Evolutionary conservation across 2,329 filamentous ascomycete species (phyloP).

Genomic region (Leptographium wingfieldii): DNA sequence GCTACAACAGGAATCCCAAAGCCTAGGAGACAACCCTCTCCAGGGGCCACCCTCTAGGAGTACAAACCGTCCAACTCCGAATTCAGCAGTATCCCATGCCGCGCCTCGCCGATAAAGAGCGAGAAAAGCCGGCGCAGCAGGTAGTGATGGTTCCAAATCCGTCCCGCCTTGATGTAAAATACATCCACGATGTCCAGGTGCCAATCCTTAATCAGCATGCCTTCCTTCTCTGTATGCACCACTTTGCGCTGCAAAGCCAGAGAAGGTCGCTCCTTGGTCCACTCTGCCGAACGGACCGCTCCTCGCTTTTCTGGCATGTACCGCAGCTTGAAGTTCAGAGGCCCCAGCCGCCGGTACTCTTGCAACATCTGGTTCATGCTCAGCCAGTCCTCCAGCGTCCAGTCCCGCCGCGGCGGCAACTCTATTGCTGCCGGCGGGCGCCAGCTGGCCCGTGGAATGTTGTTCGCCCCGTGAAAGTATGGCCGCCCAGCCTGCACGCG

Average conservation of each 20-base stretch:
- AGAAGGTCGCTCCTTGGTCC: not conserved
- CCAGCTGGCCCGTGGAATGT: slow-evolving; percentile 7
- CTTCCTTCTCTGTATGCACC: slow-evolving; percentile 32
- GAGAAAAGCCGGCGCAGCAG: slow-evolving; percentile 42
- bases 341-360: slow-evolving; percentile 31
- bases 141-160: slow-evolving; percentile 32
- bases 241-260: slow-evolving; percentile 32
- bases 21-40: too few species aligned
- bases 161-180: slow-evolving; percentile 33
- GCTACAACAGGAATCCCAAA: not conserved
- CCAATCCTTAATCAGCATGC: slow-evolving; percentile 39
- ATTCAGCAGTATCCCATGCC: slow-evolving; percentile 14
- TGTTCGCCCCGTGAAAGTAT: not conserved
- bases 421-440: not conserved
- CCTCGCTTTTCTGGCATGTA: slow-evolving; percentile 15
- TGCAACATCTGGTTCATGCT: slow-evolving; percentile 39
- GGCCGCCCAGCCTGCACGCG: not conserved
- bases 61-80: not conserved
- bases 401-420: slow-evolving; percentile 6
- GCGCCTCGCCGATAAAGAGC: slow-evolving; percentile 38
- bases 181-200: slow-evolving; percentile 46
- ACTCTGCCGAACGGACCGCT: slow-evolving; percentile 1
- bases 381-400: slow-evolving; percentile 34
- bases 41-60: too few species aligned
- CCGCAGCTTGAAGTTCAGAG: slow-evolving; percentile 24